Base-by-base conservation (phyloP, 2,329 filamentous ascomycete genomes). In the Fusarium bulbicola region DNA sequence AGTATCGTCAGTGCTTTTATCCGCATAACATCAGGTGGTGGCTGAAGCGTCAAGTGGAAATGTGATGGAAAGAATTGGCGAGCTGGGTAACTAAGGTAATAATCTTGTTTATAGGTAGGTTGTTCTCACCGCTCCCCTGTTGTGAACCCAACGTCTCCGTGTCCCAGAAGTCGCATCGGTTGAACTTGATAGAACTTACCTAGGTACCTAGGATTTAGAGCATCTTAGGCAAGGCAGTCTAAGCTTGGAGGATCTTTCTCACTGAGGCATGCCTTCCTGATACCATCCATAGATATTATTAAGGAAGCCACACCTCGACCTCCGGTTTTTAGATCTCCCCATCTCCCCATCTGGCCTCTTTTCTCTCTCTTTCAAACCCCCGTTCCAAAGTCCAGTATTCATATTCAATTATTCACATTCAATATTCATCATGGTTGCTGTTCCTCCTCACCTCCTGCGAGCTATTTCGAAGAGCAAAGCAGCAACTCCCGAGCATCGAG, bases 391-490 rank as follows among this genome's bases (percentile, higher is more conserved):
- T 46, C 28, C 18, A 26, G 11, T 16, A 28, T 57, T n/a, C 45
- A n/a, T 49, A 40, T 37, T 28, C 32, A 45, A 18, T 45, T 21
- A 37, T 58, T 24, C 46, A 30, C 37, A 36, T 42, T 30, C 39
- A 21, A 46, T 21, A 46, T 36, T 30, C 30, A 59, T 28, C 28
- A 66, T 66, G 63, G 60, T 66, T n/a, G 50, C 45, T 21, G 24
- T 87, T 9, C 85, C 85, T 26, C 85, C 85, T 26, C 83, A 87
- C 63, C 80, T 87, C 16, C 81, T 87, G 28, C 79, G 76, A 37
- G 81, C 80, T 60, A 85, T 87, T 58, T 82, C 83, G 39, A 79
- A 84, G 53, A 82, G 82, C 42, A 70, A 79, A 7, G 66, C 72
- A 12, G 20, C 9, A 65, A 85, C 85, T 42, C 77, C 82, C 5